These are phyloP conservation scores for Novakomyces olei DNA, from an alignment of 805 yeast genomes.

Conservation along the genomic window DNA sequence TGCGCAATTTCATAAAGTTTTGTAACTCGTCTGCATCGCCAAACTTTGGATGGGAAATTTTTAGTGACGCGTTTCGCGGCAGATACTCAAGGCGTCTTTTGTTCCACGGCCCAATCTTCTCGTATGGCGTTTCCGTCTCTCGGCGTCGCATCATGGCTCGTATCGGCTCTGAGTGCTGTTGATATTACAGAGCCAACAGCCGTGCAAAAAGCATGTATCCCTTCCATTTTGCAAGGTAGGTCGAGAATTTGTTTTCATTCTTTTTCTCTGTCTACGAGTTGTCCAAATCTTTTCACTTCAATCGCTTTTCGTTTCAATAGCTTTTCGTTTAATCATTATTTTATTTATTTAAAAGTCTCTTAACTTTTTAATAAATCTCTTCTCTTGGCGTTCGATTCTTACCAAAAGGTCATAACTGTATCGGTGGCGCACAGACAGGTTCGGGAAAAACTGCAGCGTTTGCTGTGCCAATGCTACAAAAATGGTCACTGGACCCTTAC, in stretches of 20 bases:
- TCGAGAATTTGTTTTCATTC: too few species aligned
- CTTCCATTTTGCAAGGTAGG: constrained; percentile 45
- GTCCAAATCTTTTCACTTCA: too few species aligned
- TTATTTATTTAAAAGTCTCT: too few species aligned
- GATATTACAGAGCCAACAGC: constrained; percentile 62
- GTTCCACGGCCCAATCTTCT: too few species aligned
- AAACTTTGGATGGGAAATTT: too few species aligned
- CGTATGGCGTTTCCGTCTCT: constrained; percentile 31
- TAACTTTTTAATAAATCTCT: background rate
- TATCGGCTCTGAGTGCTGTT: constrained; percentile 62
- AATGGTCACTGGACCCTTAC: constrained; percentile 87
- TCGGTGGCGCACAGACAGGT: constrained; percentile 97
- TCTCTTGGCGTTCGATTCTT: background rate
- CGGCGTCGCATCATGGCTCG: constrained; percentile 73
- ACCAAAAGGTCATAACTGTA: constrained; percentile 47
- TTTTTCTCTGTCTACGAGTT: too few species aligned
- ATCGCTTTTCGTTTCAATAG: too few species aligned
- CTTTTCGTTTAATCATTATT: too few species aligned
- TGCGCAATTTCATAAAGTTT: too few species aligned
- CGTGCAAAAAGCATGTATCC: constrained; percentile 76
- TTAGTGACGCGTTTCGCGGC: too few species aligned
- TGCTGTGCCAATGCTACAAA: constrained; percentile 87
- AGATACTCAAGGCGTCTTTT: too few species aligned
- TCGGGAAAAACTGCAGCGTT: constrained; percentile 95
- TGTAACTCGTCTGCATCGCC: too few species aligned